phyloP scores from a whole-genome alignment of 2,329 filamentous ascomycete species.

The Fusarium begoniae region DNA sequence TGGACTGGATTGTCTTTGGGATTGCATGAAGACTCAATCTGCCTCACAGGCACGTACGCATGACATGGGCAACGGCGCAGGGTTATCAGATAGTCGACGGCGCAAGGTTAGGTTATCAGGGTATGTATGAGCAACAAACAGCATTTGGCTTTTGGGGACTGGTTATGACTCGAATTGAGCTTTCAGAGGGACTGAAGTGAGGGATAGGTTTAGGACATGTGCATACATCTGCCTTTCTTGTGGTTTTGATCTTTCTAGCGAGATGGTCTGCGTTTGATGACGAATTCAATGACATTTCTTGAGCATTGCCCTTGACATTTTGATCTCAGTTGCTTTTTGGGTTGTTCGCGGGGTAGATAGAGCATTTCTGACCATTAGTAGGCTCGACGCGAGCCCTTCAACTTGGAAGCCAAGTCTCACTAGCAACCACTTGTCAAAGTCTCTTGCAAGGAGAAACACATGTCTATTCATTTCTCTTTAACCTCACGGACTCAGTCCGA shows the following conservation, averaged over 20 bases:
- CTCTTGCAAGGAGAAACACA: constrained; percentile 4
- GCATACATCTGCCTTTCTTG: constrained; percentile 24
- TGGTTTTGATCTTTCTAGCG: background rate
- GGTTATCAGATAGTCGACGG: constrained; percentile 14
- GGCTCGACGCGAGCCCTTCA: background rate
- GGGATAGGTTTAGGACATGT: constrained; percentile 4
- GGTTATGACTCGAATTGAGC: background rate
- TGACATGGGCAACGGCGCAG: constrained; percentile 28
- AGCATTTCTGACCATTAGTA: background rate
- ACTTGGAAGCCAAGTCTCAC: background rate
- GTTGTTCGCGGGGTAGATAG: background rate
- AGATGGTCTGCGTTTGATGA: constrained; percentile 8
- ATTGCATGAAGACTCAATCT: constrained; percentile 34
- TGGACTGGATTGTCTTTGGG: background rate
- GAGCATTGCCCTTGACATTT: no score
- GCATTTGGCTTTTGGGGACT: constrained; percentile 6
- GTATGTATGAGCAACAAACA: constrained; percentile 12
- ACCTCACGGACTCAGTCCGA: background rate
- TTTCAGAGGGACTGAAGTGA: background rate
- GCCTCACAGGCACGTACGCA: constrained; percentile 36
- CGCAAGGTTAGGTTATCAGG: constrained; percentile 8
- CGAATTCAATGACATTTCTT: constrained; percentile 30
- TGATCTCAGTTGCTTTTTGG: background rate
- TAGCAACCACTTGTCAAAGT: background rate
- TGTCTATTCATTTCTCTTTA: constrained; percentile 4